Evolutionary conservation across 257 asterid species (phyloP).

Genomic region (Solanum sparsipilum): DNA sequence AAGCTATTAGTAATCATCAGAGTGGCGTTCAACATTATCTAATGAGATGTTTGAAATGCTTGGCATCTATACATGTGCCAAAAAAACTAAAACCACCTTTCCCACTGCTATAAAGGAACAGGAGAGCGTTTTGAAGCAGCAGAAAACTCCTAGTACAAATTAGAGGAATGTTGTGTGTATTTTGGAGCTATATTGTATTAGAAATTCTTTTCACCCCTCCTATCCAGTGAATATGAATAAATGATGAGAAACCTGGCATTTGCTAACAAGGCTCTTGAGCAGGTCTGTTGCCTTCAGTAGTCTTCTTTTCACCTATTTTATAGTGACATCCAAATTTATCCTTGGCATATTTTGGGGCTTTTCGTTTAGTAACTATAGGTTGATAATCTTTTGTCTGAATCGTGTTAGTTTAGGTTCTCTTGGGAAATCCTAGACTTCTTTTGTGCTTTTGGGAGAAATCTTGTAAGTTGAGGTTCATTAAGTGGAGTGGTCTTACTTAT

Average conservation of each 20-base stretch:
- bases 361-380: neutral
- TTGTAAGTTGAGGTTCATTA: neutral
- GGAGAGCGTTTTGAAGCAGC: neutral
- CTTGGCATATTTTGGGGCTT: neutral
- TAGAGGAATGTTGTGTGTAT: neutral
- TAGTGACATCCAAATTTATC: neutral
- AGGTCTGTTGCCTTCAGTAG: neutral
- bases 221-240: neutral
- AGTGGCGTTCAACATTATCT: neutral
- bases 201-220: neutral
- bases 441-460: neutral
- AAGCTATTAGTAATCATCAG: neutral
- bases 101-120: neutral
- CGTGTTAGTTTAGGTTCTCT: neutral
- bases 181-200: neutral
- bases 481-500: neutral
- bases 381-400: neutral
- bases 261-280: neutral
- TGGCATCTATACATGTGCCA: neutral
- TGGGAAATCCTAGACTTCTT: neutral
- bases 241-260: neutral
- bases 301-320: neutral
- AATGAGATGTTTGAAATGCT: neutral
- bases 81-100: neutral
- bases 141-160: neutral